These are phyloP conservation scores for Acanthamoeba royreba DNA, from an alignment of 208 protist species.

Conservation along the genomic window DNA sequence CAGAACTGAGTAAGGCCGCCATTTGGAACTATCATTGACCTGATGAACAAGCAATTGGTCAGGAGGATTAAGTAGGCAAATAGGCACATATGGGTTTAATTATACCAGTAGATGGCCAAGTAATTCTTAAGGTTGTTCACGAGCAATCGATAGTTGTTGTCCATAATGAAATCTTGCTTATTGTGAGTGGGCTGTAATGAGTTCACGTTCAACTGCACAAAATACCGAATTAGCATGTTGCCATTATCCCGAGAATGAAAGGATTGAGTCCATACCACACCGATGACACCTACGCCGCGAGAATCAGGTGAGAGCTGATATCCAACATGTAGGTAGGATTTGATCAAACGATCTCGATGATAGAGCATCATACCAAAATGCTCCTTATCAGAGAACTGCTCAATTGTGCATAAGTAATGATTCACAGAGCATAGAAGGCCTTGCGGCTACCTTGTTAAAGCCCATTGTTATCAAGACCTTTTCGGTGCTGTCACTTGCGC, in stretches of 20 bases:
- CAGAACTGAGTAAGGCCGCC: not conserved
- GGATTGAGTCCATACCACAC: not conserved
- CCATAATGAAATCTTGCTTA: not conserved
- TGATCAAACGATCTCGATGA: not conserved
- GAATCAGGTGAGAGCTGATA: not conserved
- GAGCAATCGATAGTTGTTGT: not conserved
- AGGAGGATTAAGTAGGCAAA: no score
- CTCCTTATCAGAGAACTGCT: not conserved
- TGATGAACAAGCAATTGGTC: not conserved
- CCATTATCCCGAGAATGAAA: no score
- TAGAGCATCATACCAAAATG: constrained; percentile 28
- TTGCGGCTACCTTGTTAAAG: not conserved
- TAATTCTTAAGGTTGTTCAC: not conserved
- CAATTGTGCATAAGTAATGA: not conserved
- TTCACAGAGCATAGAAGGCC: not conserved
- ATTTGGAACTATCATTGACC: not conserved
- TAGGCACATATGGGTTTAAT: no score
- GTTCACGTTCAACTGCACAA: not conserved
- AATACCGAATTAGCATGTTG: no score
- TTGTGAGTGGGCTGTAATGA: not conserved
- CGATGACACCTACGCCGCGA: not conserved
- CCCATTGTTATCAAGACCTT: not conserved
- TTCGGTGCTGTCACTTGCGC: not conserved
- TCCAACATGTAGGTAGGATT: not conserved
- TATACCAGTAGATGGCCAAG: not conserved